These are phyloP conservation scores for Pleurotus citrinopileatus DNA, from an alignment of 768 basidiomycete species.

Conservation along the genomic window DNA sequence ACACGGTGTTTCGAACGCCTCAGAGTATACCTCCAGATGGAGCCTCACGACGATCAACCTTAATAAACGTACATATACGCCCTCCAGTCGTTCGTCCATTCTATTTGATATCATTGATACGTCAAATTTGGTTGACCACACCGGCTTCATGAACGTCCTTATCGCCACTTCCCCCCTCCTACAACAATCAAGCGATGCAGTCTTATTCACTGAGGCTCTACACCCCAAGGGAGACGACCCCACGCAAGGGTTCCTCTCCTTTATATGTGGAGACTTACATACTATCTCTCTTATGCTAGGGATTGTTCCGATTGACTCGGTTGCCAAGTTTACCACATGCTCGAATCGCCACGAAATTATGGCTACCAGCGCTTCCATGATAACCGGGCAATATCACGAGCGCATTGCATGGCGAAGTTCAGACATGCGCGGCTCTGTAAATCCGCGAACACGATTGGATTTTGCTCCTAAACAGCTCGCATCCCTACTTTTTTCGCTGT, in stretches of 20 bases:
- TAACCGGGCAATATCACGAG: constrained; percentile 30
- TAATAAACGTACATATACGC: constrained; percentile 22
- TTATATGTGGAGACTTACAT: constrained; percentile 29
- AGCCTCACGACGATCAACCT: constrained; percentile 22
- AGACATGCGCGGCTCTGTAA: not conserved
- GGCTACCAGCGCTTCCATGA: not conserved
- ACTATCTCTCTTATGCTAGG: constrained; percentile 32
- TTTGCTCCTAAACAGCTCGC: constrained; percentile 28
- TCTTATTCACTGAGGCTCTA: constrained; percentile 32
- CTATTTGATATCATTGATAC: constrained; percentile 38
- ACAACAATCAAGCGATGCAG: constrained; percentile 15
- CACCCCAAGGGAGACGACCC: constrained; percentile 22
- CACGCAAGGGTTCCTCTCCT: constrained; percentile 27
- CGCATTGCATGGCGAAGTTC: constrained; percentile 31
- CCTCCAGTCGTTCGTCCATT: constrained; percentile 11
- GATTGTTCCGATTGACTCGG: constrained; percentile 28
- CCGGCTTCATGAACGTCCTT: constrained; percentile 38
- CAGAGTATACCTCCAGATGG: constrained; percentile 20
- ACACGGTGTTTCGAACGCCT: constrained; percentile 14
- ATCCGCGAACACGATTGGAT: constrained; percentile 1
- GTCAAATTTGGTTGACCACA: constrained; percentile 35
- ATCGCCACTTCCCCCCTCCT: constrained; percentile 28
- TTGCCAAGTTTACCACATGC: constrained; percentile 31
- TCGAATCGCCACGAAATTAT: constrained; percentile 36
- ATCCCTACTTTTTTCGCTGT: constrained; percentile 34